Evolutionary conservation across 257 asterid genomes (phyloP).

Genomic region (Solanum chaucha): DNA sequence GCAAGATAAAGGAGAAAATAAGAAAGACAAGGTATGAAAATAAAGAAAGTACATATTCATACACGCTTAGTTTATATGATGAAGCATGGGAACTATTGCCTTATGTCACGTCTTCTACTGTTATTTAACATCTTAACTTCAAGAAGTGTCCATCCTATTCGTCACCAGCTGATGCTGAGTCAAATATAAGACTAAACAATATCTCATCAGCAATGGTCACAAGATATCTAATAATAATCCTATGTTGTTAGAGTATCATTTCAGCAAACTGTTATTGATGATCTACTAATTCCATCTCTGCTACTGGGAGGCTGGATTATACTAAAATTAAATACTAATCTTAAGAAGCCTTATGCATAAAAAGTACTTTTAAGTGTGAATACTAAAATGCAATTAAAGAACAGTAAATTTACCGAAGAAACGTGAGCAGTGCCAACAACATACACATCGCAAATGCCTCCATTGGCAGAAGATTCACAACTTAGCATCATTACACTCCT

Average conservation of each 20-base stretch:
- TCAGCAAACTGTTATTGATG: not conserved
- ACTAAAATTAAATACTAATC: not conserved
- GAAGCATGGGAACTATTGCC: not conserved
- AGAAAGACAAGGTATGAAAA: not conserved
- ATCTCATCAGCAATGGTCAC: not conserved
- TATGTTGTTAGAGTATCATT: not conserved
- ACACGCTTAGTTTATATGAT: not conserved
- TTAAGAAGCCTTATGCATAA: not conserved
- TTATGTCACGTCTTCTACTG: not conserved
- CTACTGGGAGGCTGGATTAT: not conserved
- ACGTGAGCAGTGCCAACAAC: conserved; percentile 92
- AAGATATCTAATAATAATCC: not conserved
- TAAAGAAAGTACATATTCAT: not conserved
- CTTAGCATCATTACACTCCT: conserved; percentile 46
- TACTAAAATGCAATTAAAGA: not conserved
- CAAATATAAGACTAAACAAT: not conserved
- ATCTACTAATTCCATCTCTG: not conserved
- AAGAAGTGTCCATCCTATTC: not conserved
- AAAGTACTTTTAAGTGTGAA: not conserved
- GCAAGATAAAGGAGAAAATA: not conserved
- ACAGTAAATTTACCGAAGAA: conserved; percentile 39
- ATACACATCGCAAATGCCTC: conserved; percentile 78
- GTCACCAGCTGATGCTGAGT: not conserved
- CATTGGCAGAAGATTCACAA: conserved; percentile 61
- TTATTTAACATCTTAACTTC: not conserved